These are phyloP conservation scores for Scleromitrula shiraiana DNA, from an alignment of 2,329 filamentous ascomycete species.

Conservation along the genomic window DNA sequence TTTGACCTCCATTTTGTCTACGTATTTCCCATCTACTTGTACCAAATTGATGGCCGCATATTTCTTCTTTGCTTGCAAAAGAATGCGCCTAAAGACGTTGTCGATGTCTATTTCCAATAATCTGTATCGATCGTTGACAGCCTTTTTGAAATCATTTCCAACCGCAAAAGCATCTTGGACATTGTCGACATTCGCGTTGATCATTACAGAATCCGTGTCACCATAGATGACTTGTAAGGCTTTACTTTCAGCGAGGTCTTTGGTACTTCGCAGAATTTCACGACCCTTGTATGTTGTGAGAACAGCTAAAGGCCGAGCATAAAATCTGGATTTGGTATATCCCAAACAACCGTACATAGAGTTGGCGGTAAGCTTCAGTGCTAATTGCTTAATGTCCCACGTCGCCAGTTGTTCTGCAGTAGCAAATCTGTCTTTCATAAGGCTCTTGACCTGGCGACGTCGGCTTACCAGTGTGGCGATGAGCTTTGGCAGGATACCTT, in stretches of 20 bases:
- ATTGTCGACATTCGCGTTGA: slow-evolving; percentile 95
- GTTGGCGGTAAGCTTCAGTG: slow-evolving; percentile 94
- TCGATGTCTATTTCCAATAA: slow-evolving; percentile 97
- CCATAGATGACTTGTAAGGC: slow-evolving; percentile 95
- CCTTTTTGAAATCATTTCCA: slow-evolving; percentile 87
- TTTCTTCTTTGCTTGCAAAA: slow-evolving; percentile 98
- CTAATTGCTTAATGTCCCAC: slow-evolving; percentile 97
- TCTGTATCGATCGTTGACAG: slow-evolving; percentile 88
- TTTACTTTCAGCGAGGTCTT: slow-evolving; percentile 86
- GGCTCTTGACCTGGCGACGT: slow-evolving; percentile 82
- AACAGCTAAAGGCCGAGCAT: slow-evolving; percentile 87
- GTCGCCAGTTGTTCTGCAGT: slow-evolving; percentile 81
- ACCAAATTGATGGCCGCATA: slow-evolving; percentile 95
- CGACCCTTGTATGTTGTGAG: slow-evolving; percentile 95
- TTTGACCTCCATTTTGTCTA: slow-evolving; percentile 96
- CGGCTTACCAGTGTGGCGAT: slow-evolving; percentile 88
- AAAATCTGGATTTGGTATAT: slow-evolving; percentile 95
- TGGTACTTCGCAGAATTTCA: slow-evolving; percentile 93
- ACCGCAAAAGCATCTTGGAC: slow-evolving; percentile 85
- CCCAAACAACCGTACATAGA: slow-evolving; percentile 99
- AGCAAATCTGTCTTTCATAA: slow-evolving; percentile 92
- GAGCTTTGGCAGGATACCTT: slow-evolving; percentile 80
- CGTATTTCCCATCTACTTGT: slow-evolving; percentile 78
- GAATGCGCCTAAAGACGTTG: slow-evolving; percentile 86
- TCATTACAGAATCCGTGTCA: slow-evolving; percentile 99